phyloP scores from a whole-genome alignment of 2,329 filamentous ascomycete species.

The Claviceps sp. region DNA sequence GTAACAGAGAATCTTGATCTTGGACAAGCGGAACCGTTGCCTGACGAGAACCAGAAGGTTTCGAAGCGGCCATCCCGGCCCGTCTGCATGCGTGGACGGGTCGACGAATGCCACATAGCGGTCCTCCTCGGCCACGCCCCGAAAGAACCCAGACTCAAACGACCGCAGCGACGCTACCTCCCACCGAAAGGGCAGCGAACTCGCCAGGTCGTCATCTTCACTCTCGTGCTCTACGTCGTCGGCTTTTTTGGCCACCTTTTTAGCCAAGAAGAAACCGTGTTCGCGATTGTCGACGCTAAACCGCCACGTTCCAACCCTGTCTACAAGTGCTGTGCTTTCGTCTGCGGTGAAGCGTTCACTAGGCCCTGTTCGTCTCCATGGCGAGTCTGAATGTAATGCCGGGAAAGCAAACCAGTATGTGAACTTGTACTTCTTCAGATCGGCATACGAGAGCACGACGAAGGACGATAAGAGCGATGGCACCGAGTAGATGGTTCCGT shows the following conservation, averaged over 20 bases:
- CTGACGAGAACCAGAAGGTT: constrained; percentile 79
- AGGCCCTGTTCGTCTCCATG: constrained; percentile 54
- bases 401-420: constrained; percentile 98
- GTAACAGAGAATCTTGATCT: constrained; percentile 79
- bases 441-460: constrained; percentile 79
- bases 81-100: constrained; percentile 76
- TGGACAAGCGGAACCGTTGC: constrained; percentile 63
- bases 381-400: constrained; percentile 75
- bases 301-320: constrained; percentile 76
- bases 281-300: constrained; percentile 71
- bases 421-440: constrained; percentile 94
- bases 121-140: constrained; percentile 55
- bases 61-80: constrained; percentile 84
- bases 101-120: constrained; percentile 80
- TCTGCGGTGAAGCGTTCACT: constrained; percentile 43
- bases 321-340: constrained; percentile 69
- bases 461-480: constrained; percentile 87
- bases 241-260: constrained; percentile 68
- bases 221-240: constrained; percentile 27
- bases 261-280: constrained; percentile 91
- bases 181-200: constrained; percentile 58
- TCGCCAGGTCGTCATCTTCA: constrained; percentile 32
- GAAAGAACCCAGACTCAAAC: constrained; percentile 83
- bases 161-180: constrained; percentile 59
- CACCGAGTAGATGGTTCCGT: constrained; percentile 90